Evolutionary conservation across 1,139 yeast genomes (phyloP), one percentile per base, ranked within the genome.

Genomic region (Candida dubliniensis): DNA sequence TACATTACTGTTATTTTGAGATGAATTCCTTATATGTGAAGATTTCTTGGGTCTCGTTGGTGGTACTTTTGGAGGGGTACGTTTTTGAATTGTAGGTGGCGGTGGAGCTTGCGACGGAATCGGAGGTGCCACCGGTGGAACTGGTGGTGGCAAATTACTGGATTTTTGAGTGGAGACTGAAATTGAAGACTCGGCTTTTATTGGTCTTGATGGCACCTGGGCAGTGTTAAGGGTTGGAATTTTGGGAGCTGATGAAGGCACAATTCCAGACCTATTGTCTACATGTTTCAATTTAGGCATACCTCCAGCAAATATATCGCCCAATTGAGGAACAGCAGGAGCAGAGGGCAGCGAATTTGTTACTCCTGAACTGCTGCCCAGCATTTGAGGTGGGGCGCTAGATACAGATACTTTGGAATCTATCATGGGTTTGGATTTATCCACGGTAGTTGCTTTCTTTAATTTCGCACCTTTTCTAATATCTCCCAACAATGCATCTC

Each of bases 401-500:
- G 55, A 46, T 11, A 52, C 49, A 1, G 65, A 57, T n/a, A 54
- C 38, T 47, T 69, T 69, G 11, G 64, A 48, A 40, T 70, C 77
- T 15, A 73, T 46, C n/a, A 71, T 36, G 1, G 79, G 79, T 40
- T 64, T 66, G 10, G 77, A 71, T 51, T 72, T 73, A 51, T 74
- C 79, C 13, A 72, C 69, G 1, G 78, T 74, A 31, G 65, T 69
- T 1, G 96, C 86, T 55, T 89, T 88, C 63, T 87, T 89, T 53
- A 91, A 74, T 44, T 59, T 70, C 51, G 74, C 71, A 14, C 97
- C 98, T 56, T 87, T 86, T 54, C 91, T 79, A 53, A 91, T 91
- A 61, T 89, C 96, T 31, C 93, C 89, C 33, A 91, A 71, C 41
- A 91, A 71, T 0, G 97, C 97, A 58, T 86, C 88, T 58, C 95